These are phyloP conservation scores for Platanthera guangdongensis DNA, from an alignment of 106 monocot species.

Conservation along the genomic window DNA sequence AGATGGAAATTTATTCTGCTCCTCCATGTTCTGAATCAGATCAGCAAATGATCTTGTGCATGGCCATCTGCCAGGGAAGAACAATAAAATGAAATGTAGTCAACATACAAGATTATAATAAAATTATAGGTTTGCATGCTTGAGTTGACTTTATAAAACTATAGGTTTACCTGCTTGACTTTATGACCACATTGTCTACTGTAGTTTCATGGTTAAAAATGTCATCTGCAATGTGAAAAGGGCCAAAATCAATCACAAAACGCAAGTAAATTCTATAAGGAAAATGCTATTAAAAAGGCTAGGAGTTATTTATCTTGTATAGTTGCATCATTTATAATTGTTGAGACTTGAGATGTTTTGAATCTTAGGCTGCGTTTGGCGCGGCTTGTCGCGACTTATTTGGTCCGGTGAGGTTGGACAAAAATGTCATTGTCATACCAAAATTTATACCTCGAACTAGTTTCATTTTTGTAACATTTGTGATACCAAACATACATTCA, in stretches of 20 bases:
- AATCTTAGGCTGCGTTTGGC: too few species aligned
- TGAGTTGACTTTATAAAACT: too few species aligned
- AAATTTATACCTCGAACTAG: too few species aligned
- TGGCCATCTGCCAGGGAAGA: not conserved
- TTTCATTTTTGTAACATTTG: too few species aligned
- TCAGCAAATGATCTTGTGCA: conserved; percentile 7
- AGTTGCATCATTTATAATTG: not conserved
- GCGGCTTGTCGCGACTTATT: too few species aligned
- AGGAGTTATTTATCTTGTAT: not conserved
- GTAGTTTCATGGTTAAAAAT: conserved; percentile 5
- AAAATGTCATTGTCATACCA: too few species aligned
- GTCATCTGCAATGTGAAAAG: conserved; percentile 1
- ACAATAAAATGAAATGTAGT: not conserved
- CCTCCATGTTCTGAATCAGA: not conserved
- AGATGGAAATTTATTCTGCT: not conserved
- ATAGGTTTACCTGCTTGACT: conserved; percentile 5
- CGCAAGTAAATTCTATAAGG: not conserved
- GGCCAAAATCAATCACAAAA: not conserved
- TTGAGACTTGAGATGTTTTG: not conserved
- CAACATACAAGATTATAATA: not conserved
- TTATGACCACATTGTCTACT: conserved; percentile 5
- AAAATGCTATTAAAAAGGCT: not conserved
- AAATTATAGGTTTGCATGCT: not conserved
- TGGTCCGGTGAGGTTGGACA: too few species aligned
- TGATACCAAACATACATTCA: too few species aligned